A percentile compares a stretch with the other conserved stretches of the same genome.
These are phyloP conservation scores for Ogataea wickerhamii DNA, from an alignment of 805 yeast genomes.

Conservation along the genomic window DNA sequence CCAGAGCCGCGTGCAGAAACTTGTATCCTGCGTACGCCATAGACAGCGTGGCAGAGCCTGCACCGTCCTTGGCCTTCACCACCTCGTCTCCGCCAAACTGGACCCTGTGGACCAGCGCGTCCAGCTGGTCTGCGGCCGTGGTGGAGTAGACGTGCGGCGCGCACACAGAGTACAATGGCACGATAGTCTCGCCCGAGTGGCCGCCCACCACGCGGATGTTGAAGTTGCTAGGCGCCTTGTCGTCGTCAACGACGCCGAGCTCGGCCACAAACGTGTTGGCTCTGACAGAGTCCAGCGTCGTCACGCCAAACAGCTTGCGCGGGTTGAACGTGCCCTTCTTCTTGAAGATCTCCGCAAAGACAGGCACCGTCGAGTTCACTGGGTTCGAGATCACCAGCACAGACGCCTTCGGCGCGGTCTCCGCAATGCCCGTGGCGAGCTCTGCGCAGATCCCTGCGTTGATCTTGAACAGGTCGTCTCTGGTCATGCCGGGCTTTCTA, in stretches of 20 bases:
- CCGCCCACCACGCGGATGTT: conserved; percentile 84
- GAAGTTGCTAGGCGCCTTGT: conserved; percentile 45
- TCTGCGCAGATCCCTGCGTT: conserved; percentile 52
- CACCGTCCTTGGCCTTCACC: conserved; percentile 90
- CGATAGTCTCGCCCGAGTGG: conserved; percentile 91
- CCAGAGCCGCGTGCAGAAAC: conserved; percentile 59
- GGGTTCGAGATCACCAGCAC: conserved; percentile 57
- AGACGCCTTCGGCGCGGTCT: conserved; percentile 47
- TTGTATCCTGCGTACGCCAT: conserved; percentile 94
- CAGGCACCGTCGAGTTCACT: conserved; percentile 58
- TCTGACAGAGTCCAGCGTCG: conserved; percentile 57
- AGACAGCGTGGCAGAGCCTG: conserved; percentile 91
- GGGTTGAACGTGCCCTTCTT: conserved; percentile 50
- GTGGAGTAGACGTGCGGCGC: conserved; percentile 26
- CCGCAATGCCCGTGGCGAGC: conserved; percentile 50
- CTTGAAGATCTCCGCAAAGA: conserved; percentile 56
- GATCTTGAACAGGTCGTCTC: conserved; percentile 58
- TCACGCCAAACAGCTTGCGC: conserved; percentile 51
- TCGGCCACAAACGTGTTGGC: conserved; percentile 77
- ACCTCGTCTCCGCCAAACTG: conserved; percentile 92
- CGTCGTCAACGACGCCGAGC: conserved; percentile 37
- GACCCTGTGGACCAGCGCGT: conserved; percentile 73
- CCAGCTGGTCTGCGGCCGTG: conserved; percentile 38
- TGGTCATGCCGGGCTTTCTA: conserved; percentile 63
- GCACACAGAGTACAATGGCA: conserved; percentile 60